Conservation (phyloP, 1,284 basidiomycete species). For the Phellinidium pouzarii region DNA sequence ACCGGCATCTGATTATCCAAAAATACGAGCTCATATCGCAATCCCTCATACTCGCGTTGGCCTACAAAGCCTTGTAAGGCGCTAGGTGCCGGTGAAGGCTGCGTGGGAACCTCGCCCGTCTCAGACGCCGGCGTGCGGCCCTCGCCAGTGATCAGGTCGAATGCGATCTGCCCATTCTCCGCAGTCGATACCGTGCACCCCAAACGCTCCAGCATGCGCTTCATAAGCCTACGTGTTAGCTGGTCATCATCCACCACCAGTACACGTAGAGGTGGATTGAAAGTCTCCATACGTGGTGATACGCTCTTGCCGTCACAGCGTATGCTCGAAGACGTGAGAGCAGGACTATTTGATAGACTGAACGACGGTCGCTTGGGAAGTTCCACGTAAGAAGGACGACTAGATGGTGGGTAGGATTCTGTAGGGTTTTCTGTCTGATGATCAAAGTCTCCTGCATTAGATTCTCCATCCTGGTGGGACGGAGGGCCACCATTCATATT, state of each 20-base stretch:
- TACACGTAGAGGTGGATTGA: conserved; percentile 45
- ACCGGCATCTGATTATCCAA: conserved; percentile 87
- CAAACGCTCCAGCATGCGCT: conserved; percentile 68
- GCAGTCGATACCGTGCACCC: conserved; percentile 76
- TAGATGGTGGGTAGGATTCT: not conserved
- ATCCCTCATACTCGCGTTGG: conserved; percentile 9
- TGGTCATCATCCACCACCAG: conserved; percentile 76
- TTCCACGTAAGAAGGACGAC: conserved; percentile 17
- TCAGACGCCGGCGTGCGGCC: conserved; percentile 30
- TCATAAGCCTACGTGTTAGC: conserved; percentile 79
- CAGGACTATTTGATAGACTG: not conserved
- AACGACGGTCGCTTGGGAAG: conserved; percentile 18
- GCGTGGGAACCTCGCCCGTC: conserved; percentile 11
- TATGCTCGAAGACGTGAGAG: not conserved
- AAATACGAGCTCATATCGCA: conserved; percentile 66
- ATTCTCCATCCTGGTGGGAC: conserved; percentile 7
- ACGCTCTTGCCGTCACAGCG: conserved; percentile 11
- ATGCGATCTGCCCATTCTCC: conserved; percentile 81
- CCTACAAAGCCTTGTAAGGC: conserved; percentile 1
- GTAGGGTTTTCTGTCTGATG: not conserved
- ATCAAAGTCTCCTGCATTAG: not conserved
- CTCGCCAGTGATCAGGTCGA: conserved; percentile 61
- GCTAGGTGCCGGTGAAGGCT: conserved; percentile 19
- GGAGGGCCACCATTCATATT: conserved; percentile 12
- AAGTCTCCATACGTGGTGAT: conserved; percentile 17